Conservation (phyloP, 208 protist genomes). For the Tetramitus jugosus region DNA sequence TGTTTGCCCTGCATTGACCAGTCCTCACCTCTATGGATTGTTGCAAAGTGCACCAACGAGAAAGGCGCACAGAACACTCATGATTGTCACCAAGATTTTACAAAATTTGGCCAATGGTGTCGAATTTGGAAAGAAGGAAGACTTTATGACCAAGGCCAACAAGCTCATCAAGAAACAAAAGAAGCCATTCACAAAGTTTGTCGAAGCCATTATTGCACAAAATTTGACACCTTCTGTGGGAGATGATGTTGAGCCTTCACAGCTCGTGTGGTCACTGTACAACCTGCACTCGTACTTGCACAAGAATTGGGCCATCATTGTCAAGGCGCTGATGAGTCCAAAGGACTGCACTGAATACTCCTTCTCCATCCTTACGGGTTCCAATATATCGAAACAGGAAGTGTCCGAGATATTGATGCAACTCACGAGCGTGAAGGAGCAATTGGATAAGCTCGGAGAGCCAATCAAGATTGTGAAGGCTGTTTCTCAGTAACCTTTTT, state of each 20-base stretch:
- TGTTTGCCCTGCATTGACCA: neutral
- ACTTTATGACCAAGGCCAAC: neutral
- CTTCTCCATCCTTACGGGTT: too few species aligned
- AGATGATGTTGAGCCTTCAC: neutral
- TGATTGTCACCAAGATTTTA: conserved; percentile 10
- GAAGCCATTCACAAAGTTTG: neutral
- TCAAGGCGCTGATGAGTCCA: too few species aligned
- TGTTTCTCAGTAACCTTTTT: too few species aligned
- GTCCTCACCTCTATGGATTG: neutral
- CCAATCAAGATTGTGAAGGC: too few species aligned
- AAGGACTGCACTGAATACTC: too few species aligned
- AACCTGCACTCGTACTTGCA: too few species aligned
- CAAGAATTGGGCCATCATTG: too few species aligned
- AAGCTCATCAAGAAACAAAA: neutral
- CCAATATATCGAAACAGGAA: too few species aligned
- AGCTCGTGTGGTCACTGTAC: neutral
- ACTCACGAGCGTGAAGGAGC: too few species aligned
- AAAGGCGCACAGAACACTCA: neutral
- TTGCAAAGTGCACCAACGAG: neutral
- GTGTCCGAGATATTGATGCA: too few species aligned
- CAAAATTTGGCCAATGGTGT: neutral
- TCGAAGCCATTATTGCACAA: neutral
- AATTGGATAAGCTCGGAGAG: too few species aligned
- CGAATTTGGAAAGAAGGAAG: neutral
- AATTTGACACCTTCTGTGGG: too few species aligned